Base-by-base conservation (phyloP, 768 basidiomycete genomes). In the Podaxis sp. region DNA sequence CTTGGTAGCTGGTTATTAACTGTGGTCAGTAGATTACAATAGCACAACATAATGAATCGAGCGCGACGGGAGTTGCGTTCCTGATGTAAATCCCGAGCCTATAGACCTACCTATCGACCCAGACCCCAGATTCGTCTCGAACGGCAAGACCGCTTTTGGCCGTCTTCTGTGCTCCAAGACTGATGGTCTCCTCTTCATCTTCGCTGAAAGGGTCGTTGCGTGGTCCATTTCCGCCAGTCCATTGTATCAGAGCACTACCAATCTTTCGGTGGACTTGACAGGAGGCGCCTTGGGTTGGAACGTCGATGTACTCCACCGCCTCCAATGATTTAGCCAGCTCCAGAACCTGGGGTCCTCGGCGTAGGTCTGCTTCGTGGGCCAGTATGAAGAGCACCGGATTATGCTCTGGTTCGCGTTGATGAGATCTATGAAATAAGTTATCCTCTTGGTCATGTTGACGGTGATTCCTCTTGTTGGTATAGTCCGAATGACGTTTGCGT, bases 61-160 rank as follows among this genome's bases (percentile, higher is more conserved):
- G 29, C 52, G 25, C n/a, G 25, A 13, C 13, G 8, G n/a, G 24
- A 49, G 49, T 41, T 33, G 19, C 19, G 17, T 46, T 38, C 54
- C 27, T 57, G 33, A 38, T 61, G 22, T 15, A 47, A 58, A 56
- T 36, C 55, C 57, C 59, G 58, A 54, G 57, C 9, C 38, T n/a
- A 8, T 40, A 41, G 46, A 82, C 89, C 71, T 86, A 94, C 93
- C 93, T 88, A 79, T 96, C 93, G 59, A 91, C 84, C 91, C 89
- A 94, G 2, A 91, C 68, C 22, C 70, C 75, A 37, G 75, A 70
- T 7, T 63, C 64, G 1, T 66, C 59, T 3, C 61, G 52, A 43
- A 54, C 43, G 58, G 17, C 4, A 6, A 11, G 13, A 13, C 8
- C 19, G 38, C 52, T n/a, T 27, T 57, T 59, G 11, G 54, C 12